Evolutionary conservation across 2,329 filamentous ascomycete species (phyloP).

Genomic region (Penicillium freii): DNA sequence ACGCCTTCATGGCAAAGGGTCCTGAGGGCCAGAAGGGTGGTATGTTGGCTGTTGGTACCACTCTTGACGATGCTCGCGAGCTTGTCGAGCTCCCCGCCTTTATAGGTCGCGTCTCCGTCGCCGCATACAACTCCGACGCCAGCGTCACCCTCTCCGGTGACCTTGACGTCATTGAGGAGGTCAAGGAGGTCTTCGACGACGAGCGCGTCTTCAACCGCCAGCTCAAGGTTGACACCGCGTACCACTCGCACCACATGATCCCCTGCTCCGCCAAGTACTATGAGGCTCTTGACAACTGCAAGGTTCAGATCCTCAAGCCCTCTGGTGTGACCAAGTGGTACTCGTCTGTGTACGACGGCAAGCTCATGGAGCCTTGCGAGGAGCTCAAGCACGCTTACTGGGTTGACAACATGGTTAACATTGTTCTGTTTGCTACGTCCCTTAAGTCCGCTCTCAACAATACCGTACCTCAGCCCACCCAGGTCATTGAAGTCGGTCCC

Average conservation of each 20-base stretch:
- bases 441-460: slow-evolving; percentile 18
- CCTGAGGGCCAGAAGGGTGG: background rate
- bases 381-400: slow-evolving; percentile 15
- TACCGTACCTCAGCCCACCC: slow-evolving; percentile 9
- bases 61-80: slow-evolving; percentile 8
- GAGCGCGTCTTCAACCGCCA: background rate
- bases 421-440: slow-evolving; percentile 14
- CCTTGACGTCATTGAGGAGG: background rate
- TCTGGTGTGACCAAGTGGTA: slow-evolving; percentile 4
- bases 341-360: slow-evolving; percentile 5
- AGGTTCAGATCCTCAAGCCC: background rate
- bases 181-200: slow-evolving; percentile 6
- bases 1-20: background rate
- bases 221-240: slow-evolving; percentile 17
- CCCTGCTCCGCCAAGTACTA: slow-evolving; percentile 6
- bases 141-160: background rate
- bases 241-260: slow-evolving; percentile 22
- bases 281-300: background rate
- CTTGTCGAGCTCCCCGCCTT: background rate
- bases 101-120: background rate
- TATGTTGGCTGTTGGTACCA: slow-evolving; percentile 15
- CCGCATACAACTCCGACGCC: background rate
- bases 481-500: slow-evolving; percentile 33
- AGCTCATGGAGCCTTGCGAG: background rate
- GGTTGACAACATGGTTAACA: slow-evolving; percentile 24